These are phyloP conservation scores for Nicotiana knightiana DNA, from an alignment of 257 asterid species.

Conservation along the genomic window DNA sequence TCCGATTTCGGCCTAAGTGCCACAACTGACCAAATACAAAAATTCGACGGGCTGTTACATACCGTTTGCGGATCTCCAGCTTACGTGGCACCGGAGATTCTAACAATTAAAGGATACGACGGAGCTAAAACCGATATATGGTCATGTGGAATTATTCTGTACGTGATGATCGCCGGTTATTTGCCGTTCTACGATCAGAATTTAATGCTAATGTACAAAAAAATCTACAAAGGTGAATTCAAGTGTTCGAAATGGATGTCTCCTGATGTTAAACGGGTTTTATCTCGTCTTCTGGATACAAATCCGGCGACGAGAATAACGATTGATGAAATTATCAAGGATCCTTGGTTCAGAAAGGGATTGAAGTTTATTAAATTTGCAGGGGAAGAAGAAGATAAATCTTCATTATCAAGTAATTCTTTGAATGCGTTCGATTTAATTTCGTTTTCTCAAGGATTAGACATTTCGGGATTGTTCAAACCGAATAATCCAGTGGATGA, in stretches of 20 bases:
- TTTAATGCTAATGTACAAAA: conserved; percentile 51
- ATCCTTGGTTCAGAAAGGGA: conserved; percentile 79
- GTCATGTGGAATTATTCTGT: conserved; percentile 71
- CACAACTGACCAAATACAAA: conserved; percentile 41
- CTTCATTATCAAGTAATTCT: neutral
- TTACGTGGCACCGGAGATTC: conserved; percentile 91
- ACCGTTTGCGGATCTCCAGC: conserved; percentile 98
- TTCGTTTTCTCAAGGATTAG: conserved; percentile 66
- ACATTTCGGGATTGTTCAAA: conserved; percentile 54
- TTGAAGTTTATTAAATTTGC: conserved; percentile 19
- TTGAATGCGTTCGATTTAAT: conserved; percentile 78
- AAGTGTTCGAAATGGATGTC: conserved; percentile 5
- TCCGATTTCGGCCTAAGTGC: conserved; percentile 95
- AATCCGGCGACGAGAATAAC: conserved; percentile 69
- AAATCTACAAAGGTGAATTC: conserved; percentile 22
- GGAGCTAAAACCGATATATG: conserved; percentile 78
- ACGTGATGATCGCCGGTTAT: conserved; percentile 54
- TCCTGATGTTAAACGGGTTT: conserved; percentile 37
- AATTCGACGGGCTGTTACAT: conserved; percentile 58
- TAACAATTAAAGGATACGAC: conserved; percentile 72
- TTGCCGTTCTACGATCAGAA: conserved; percentile 66
- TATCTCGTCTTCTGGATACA: conserved; percentile 58
- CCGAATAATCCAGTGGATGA: conserved; percentile 22
- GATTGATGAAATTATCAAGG: conserved; percentile 56
- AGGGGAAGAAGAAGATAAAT: conserved; percentile 27